Evolutionary conservation across 1,284 basidiomycete genomes (phyloP), one percentile per base, ranked within the genome.

Genomic region (Pisolithus thermaeus): DNA sequence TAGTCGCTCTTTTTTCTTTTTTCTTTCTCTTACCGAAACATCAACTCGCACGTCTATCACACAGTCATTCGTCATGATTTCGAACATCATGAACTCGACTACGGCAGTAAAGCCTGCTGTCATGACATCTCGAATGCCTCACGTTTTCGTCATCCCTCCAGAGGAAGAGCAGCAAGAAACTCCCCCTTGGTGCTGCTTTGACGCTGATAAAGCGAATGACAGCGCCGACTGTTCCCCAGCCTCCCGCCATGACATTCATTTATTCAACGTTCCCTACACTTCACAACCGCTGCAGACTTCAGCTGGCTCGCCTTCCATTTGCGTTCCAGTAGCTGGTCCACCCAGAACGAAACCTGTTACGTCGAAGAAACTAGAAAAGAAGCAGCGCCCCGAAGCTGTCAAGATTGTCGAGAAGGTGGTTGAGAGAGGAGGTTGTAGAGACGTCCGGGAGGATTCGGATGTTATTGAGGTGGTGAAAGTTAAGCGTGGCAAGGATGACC

Each of bases 381-480:
- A 56, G 46, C 66, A 68, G 44, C 65, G 54, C 41, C 63, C 66
- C 0, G 63, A 61, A 43, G 52, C 56, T 32, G 28, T 66, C 32
- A 55, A 48, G 44, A 70, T 65, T 30, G 52, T 65, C 7, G 63
- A 57, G 51, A 56, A 42, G 8, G 56, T 47, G 28, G 41, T 25
- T 9, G 52, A 54, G n/a, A 67, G 47, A 44, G 51, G 54, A 47
- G 62, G 61, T 47, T 63, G 58, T 22, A 64, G 59, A 50, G 57
- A 64, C 52, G 50, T 52, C 20, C 56, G 55, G 52, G 58, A 59
- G 45, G 67, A 74, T 58, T 63, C 69, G 28, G 84, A 84, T 58
- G 74, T 87, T 35, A 70, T 86, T 12, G 85, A 88, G 64, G 79
- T 87, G 37, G 70, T 87, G 53, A 84, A 83, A 64, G 76, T 87